Percentiles rank a stretch among this genome's conserved stretches.
Evolutionary conservation across 345 rosid species (phyloP).

Genomic region (Physaria fendleri): DNA sequence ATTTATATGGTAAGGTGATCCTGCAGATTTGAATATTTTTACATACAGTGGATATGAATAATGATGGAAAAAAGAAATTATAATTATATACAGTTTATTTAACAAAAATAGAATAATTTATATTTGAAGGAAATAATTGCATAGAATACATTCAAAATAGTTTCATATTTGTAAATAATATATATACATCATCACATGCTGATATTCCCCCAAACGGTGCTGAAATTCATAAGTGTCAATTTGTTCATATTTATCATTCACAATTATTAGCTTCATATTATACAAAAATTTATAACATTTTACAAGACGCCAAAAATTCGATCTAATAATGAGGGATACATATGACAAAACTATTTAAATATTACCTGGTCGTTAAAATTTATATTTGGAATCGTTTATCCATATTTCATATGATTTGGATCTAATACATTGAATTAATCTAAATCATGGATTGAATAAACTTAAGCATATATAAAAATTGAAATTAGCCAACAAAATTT

Average conservation of each 20-base stretch:
- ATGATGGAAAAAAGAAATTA: not conserved
- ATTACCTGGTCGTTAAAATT: not conserved
- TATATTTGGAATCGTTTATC: not conserved
- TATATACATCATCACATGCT: not conserved
- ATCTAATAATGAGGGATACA: not conserved
- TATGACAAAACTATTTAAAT: constrained; percentile 2
- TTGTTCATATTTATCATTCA: constrained; percentile 12
- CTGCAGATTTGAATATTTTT: not conserved
- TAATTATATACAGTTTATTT: not conserved
- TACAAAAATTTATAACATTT: not conserved
- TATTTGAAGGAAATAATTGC: not conserved
- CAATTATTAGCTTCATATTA: constrained; percentile 10
- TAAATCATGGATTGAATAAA: not conserved
- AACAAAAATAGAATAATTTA: not conserved
- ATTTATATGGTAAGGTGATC: constrained; percentile 2
- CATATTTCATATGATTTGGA: not conserved
- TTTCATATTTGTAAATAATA: constrained; percentile 4
- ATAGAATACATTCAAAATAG: not conserved
- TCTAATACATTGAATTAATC: not conserved
- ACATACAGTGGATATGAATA: not conserved
- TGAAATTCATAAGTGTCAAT: constrained; percentile 10
- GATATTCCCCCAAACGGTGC: constrained; percentile 24
- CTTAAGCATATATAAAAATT: not conserved
- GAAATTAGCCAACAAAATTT: not conserved
- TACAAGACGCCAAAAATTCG: not conserved